Conservation (phyloP, 768 basidiomycete genomes). For the Suillus hirtellus region DNA sequence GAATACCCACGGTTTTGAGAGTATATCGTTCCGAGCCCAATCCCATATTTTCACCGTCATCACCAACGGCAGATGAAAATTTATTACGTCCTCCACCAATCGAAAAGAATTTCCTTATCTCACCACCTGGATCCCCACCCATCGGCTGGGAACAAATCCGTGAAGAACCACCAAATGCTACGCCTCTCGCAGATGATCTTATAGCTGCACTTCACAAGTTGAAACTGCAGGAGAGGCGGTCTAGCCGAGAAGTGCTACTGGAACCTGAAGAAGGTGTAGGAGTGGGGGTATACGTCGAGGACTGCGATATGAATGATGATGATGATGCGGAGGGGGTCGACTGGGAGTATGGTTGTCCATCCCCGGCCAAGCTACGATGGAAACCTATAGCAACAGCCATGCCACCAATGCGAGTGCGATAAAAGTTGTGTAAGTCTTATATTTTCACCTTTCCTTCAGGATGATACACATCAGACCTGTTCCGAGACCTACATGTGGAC, state of each 20-base stretch:
- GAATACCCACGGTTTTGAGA: conserved; percentile 52
- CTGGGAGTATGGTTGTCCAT: conserved; percentile 59
- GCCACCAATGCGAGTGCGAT: conserved; percentile 45
- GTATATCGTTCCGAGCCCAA: conserved; percentile 77
- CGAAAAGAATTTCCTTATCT: conserved; percentile 96
- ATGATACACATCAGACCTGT: conserved; percentile 83
- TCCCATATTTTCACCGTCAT: conserved; percentile 47
- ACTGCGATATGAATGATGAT: conserved; percentile 50
- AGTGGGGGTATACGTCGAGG: conserved; percentile 78
- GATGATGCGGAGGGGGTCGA: conserved; percentile 35
- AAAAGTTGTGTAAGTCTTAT: conserved; percentile 28
- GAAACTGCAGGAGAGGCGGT: conserved; percentile 48
- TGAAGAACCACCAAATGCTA: conserved; percentile 87
- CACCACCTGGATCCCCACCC: conserved; percentile 96
- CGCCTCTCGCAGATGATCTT: conserved; percentile 86
- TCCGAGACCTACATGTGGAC: conserved; percentile 64
- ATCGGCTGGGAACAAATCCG: conserved; percentile 92
- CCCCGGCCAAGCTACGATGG: conserved; percentile 54
- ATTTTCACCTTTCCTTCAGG: conserved; percentile 31
- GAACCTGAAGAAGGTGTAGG: conserved; percentile 70
- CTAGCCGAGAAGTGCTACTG: conserved; percentile 56
- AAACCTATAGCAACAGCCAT: conserved; percentile 52
- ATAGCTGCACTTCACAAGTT: conserved; percentile 75
- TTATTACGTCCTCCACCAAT: conserved; percentile 70
- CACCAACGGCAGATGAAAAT: conserved; percentile 27